Percentiles rank a stretch among this genome's conserved stretches.
Conservation (phyloP, 176 grass and related monocot genomes). For the Oryza coarctata region DNA sequence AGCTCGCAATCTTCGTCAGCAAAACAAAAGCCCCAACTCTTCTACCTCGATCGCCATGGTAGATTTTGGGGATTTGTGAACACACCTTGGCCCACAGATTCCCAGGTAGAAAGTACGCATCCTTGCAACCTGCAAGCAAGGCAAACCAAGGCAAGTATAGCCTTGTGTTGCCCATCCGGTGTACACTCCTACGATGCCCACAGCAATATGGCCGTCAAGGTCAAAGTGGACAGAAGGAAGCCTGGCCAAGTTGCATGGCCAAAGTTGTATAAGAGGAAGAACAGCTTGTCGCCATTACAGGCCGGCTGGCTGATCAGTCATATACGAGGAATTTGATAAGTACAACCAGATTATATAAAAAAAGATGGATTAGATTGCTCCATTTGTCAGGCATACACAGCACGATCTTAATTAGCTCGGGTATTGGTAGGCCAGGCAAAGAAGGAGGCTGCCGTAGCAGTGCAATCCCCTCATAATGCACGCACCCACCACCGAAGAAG, state of each 20-base stretch:
- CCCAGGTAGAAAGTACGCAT: neutral
- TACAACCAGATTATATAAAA: neutral
- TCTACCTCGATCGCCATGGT: neutral
- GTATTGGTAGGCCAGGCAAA: neutral
- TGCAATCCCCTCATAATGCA: neutral
- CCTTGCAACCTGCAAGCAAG: neutral
- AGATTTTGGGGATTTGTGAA: neutral
- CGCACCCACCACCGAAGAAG: neutral
- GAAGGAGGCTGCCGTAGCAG: neutral
- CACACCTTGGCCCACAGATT: neutral
- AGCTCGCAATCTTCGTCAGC: neutral
- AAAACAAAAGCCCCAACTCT: neutral
- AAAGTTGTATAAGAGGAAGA: neutral
- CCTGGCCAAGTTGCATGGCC: constrained; percentile 13
- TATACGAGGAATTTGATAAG: neutral
- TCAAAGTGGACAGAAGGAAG: neutral
- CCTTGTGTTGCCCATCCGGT: neutral
- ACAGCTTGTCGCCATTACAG: constrained; percentile 17
- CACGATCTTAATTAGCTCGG: neutral
- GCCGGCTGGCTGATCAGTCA: neutral
- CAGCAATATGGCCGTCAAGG: neutral
- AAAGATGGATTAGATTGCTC: neutral
- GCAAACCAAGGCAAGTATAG: neutral
- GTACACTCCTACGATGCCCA: neutral
- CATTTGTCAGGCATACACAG: neutral